A percentile compares a stretch with the other conserved stretches of the same genome.
Conservation (phyloP, 2,329 filamentous ascomycete species). For the Thermomyces lanuginosus region DNA sequence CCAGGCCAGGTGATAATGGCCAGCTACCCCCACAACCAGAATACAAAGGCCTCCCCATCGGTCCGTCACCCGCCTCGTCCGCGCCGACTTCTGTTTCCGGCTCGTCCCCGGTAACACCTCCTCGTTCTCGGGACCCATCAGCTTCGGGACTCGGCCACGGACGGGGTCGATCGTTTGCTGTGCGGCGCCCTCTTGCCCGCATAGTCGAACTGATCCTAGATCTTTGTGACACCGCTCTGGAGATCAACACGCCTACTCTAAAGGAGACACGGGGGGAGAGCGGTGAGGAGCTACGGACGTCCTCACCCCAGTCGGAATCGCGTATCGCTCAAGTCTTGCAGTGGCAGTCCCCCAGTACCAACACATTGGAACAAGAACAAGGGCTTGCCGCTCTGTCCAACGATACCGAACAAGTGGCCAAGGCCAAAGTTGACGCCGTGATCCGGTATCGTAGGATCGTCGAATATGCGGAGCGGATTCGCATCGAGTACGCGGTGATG, state of each 20-base stretch:
- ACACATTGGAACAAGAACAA: conserved; percentile 83
- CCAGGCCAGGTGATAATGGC: conserved; percentile 12
- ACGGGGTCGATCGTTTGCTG: conserved; percentile 73
- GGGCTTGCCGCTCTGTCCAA: conserved; percentile 74
- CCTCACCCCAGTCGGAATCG: conserved; percentile 91
- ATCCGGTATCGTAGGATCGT: conserved; percentile 82
- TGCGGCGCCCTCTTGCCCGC: conserved; percentile 72
- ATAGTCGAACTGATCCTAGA: conserved; percentile 92
- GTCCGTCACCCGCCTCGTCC: conserved; percentile 51
- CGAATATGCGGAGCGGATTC: conserved; percentile 89
- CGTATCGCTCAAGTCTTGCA: conserved; percentile 86
- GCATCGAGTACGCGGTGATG: conserved; percentile 78
- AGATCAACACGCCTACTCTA: conserved; percentile 85
- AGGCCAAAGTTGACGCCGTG: conserved; percentile 81
- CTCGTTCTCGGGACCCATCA: conserved; percentile 53
- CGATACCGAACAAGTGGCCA: conserved; percentile 73
- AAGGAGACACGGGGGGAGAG: conserved; percentile 57
- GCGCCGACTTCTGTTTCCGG: conserved; percentile 55
- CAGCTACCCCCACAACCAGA: conserved; percentile 49
- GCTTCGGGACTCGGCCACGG: conserved; percentile 56
- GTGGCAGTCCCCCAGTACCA: conserved; percentile 88
- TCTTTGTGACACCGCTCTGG: conserved; percentile 84
- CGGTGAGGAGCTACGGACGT: conserved; percentile 65
- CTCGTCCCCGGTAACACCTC: conserved; percentile 47
- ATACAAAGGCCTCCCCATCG: conserved; percentile 78